Evolutionary conservation across 257 asterid genomes (phyloP), one percentile per base, ranked within the genome.

Genomic region (Lycium ferocissimum): DNA sequence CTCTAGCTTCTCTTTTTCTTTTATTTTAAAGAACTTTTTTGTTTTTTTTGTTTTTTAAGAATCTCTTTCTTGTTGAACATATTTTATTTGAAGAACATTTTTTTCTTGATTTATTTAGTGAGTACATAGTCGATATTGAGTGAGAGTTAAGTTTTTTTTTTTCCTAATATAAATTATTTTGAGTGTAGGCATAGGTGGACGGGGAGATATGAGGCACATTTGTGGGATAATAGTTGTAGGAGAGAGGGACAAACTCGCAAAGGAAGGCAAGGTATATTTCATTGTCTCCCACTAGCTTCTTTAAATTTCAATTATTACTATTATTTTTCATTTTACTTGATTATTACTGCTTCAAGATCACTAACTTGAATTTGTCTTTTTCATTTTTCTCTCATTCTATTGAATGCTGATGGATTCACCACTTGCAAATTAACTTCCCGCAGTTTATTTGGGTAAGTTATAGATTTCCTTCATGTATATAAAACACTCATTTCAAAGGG

Each of bases 181-280:
- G 65, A 35, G 49, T 62, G 10, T 84, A 95, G 98, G 89, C 98
- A 95, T 86, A 90, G 98, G 85, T 95, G 98, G 97, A 95, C 98
- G 1, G 97, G 98, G 7, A 92, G 97, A 93, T 95, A 93, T 82
- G 98, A 93, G 79, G 97, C 98, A 89, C 98, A 95, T 89, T 93
- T 95, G 84, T 95, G 98, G 98, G 98, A 95, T 90, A 95, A 95
- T 88, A 95, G 95, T 87, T 92, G 98, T 63, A 93, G 98, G 88
- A 93, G 97, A 89, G 98, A 94, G 93, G 98, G 98, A 88, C 98
- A 95, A 79, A 94, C 98, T 87, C 93, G 98, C 58, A 95, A 95
- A 91, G 98, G 98, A 88, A 93, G 98, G 94, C 98, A 95, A 92
- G 98, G 98, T 94, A 89, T 72, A 83, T 22, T 83, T 62, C 49